A percentile compares a stretch with the other conserved stretches of the same genome.
Conservation (phyloP, 331 rosid genomes). For the Saraca asoca region DNA sequence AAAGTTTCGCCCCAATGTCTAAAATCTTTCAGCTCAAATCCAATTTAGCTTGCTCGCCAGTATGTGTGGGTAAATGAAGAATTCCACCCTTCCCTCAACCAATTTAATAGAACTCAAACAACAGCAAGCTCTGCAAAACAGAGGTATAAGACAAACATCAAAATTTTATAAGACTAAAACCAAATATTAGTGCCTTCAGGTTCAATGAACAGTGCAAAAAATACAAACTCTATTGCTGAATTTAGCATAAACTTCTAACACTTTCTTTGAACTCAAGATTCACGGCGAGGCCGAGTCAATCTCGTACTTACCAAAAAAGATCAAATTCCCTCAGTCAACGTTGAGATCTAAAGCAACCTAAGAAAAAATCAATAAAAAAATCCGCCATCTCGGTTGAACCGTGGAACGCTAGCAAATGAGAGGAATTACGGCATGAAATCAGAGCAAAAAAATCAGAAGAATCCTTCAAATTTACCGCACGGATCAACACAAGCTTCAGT, state of each 20-base stretch:
- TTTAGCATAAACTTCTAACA: not conserved
- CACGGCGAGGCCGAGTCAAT: slow-evolving; percentile 8
- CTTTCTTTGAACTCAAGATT: slow-evolving; percentile 28
- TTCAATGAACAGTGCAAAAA: not conserved
- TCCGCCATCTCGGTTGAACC: not conserved
- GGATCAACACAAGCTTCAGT: slow-evolving; percentile 28
- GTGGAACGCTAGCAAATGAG: not conserved
- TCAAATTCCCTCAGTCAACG: slow-evolving; percentile 27
- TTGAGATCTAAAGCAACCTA: slow-evolving; percentile 26
- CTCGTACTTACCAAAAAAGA: slow-evolving; percentile 4
- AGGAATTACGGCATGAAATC: slow-evolving; percentile 6
- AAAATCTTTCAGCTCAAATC: slow-evolving; percentile 11
- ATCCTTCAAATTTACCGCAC: not conserved
- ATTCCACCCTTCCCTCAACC: not conserved
- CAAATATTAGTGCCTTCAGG: not conserved
- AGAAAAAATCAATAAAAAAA: not conserved
- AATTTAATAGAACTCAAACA: slow-evolving; percentile 7
- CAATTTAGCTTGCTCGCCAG: slow-evolving; percentile 10
- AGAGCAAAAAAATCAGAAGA: not conserved
- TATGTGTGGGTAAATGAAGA: slow-evolving; percentile 16
- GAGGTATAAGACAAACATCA: not conserved
- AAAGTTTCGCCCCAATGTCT: not conserved
- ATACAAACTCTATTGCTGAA: slow-evolving; percentile 1
- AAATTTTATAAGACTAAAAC: not conserved
- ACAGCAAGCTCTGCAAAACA: slow-evolving; percentile 2